Percentiles rank a stretch among this genome's conserved stretches.
phyloP scores from a whole-genome alignment of 1,284 basidiomycete species.

The Trichosporon sp. region DNA sequence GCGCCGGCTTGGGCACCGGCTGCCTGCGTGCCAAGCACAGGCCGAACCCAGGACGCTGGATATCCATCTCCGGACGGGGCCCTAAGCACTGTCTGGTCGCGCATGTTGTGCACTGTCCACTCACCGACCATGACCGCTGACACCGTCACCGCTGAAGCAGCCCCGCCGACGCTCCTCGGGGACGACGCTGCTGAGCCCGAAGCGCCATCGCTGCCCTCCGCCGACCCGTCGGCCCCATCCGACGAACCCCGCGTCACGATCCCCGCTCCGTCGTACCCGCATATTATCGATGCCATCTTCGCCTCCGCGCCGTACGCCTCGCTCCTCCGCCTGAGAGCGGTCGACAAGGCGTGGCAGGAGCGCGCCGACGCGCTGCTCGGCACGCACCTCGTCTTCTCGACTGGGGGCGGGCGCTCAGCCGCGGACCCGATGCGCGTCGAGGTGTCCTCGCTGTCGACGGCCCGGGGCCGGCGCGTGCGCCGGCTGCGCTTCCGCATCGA shows the following conservation, averaged over 20 bases:
- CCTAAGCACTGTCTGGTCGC: background rate
- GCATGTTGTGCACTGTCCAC: background rate
- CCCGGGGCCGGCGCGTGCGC: background rate
- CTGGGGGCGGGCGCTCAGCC: background rate
- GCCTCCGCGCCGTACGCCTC: background rate
- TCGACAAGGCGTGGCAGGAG: background rate
- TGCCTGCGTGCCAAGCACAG: background rate
- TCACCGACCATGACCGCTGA: background rate
- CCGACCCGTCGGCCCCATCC: background rate
- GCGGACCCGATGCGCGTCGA: background rate
- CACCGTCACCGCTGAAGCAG: background rate
- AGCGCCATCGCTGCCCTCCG: background rate
- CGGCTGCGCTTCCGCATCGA: background rate
- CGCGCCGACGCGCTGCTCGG: background rate
- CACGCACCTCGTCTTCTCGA: background rate
- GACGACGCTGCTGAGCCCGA: background rate
- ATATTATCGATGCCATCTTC: slow-evolving; percentile 5
- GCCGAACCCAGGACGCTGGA: background rate
- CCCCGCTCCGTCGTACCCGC: slow-evolving; percentile 1
- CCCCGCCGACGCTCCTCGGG: background rate
- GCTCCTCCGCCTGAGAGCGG: background rate
- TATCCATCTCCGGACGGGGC: background rate
- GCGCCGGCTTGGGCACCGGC: background rate
- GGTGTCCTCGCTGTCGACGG: background rate
- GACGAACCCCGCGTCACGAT: background rate